Percentiles rank a stretch among this genome's conserved stretches.
phyloP scores from a whole-genome alignment of 768 basidiomycete genomes.

The Phanerochaete carnosa region DNA sequence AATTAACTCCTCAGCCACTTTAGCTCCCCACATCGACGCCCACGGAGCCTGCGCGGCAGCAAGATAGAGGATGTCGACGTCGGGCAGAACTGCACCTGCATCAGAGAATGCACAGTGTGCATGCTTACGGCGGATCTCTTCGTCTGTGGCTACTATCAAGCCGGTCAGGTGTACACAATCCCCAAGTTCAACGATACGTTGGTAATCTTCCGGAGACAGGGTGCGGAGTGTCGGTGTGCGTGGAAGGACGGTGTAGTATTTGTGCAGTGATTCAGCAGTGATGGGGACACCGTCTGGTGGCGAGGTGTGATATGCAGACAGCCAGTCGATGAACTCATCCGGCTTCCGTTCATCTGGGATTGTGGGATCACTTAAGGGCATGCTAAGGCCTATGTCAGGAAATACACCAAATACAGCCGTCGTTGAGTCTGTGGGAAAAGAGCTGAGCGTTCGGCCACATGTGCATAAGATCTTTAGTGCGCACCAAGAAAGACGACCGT shows the following conservation, averaged over 20 bases:
- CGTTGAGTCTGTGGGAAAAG: neutral
- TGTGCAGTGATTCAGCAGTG: neutral
- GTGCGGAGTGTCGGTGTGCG: too few relatives aligned
- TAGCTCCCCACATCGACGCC: neutral
- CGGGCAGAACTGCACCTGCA: slow-evolving; percentile 1
- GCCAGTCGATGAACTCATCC: neutral
- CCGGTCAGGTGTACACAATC: too few relatives aligned
- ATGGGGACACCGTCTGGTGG: neutral
- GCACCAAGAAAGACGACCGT: neutral
- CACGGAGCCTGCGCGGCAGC: slow-evolving; percentile 3
- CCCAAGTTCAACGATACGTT: too few relatives aligned
- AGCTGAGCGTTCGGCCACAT: too few relatives aligned
- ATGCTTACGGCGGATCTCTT: neutral
- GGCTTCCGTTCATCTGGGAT: neutral
- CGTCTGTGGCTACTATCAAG: too few relatives aligned
- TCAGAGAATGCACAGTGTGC: slow-evolving; percentile 3
- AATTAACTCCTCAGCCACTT: neutral
- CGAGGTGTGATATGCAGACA: neutral
- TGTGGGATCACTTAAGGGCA: neutral
- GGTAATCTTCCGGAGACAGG: too few relatives aligned
- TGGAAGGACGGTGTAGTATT: neutral
- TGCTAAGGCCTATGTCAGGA: neutral
- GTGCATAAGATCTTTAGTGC: neutral
- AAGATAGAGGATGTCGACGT: slow-evolving; percentile 6
- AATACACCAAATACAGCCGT: neutral